phyloP scores from a whole-genome alignment of 2,329 filamentous ascomycete species.

The Fusarium nodosum region DNA sequence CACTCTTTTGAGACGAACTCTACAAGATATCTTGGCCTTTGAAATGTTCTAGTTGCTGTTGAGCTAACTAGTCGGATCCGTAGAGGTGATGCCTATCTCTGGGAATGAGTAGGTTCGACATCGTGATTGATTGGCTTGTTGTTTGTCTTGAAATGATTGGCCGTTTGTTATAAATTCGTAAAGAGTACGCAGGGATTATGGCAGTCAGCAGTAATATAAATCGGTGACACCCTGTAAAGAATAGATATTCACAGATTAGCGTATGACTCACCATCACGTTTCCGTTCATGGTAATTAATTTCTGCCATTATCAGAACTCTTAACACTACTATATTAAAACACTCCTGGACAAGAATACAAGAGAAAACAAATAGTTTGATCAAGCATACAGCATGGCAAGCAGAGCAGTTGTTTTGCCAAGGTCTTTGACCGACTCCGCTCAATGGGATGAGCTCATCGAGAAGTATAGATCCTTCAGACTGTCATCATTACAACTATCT shows the following conservation, averaged over 20 bases:
- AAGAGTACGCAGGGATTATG: neutral
- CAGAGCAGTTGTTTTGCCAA: conserved; percentile 5
- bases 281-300: accelerated
- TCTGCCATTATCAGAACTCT: accelerated
- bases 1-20: conserved; percentile 3
- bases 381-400: neutral
- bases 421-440: neutral
- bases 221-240: too few species aligned
- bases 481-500: conserved; percentile 23
- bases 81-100: too few species aligned
- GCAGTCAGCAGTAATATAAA: too few species aligned
- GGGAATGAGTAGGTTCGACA: too few species aligned
- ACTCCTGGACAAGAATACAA: accelerated
- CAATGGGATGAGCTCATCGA: conserved; percentile 19
- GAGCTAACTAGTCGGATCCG: too few species aligned
- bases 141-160: too few species aligned
- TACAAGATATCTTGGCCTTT: neutral
- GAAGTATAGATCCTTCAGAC: conserved; percentile 23
- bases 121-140: too few species aligned
- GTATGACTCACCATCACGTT: neutral
- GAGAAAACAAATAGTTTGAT: neutral
- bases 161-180: too few species aligned
- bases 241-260: too few species aligned
- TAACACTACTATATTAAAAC: accelerated
- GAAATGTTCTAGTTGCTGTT: neutral